Conservation (phyloP, 2,329 filamentous ascomycete genomes). For the Neopestalotiopsis sp. region DNA sequence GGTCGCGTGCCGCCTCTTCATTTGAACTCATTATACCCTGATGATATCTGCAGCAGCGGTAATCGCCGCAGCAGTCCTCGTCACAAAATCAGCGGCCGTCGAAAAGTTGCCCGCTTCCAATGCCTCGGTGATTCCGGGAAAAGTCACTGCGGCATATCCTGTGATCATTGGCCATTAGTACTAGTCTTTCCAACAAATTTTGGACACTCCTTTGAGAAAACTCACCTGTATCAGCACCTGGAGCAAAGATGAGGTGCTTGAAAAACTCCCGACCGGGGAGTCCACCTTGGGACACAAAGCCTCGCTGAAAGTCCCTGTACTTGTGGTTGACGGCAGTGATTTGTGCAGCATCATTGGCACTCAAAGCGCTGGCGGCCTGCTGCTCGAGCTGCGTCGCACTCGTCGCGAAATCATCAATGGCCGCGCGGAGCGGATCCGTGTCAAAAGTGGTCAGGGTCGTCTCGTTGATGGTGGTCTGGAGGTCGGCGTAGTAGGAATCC, state of each 20-base stretch:
- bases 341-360: constrained; percentile 33
- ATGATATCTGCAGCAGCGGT: constrained; percentile 31
- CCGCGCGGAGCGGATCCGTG: constrained; percentile 40
- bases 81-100: constrained; percentile 33
- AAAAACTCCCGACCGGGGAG: constrained; percentile 51
- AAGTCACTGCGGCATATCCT: constrained; percentile 38
- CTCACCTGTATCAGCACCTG: constrained; percentile 52
- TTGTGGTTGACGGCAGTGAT: constrained; percentile 49
- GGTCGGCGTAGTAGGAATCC: constrained; percentile 42
- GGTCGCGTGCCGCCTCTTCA: no score
- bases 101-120: constrained; percentile 30
- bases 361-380: constrained; percentile 36
- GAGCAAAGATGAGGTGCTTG: constrained; percentile 52
- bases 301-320: constrained; percentile 53
- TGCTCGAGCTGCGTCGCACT: constrained; percentile 38
- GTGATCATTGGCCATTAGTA: constrained; percentile 5
- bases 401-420: constrained; percentile 42
- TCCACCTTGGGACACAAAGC: constrained; percentile 53
- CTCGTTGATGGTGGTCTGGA: constrained; percentile 38
- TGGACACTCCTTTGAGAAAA: not conserved
- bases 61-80: constrained; percentile 34
- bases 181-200: not conserved
- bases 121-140: constrained; percentile 36
- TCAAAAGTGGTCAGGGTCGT: constrained; percentile 39
- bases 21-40: constrained; percentile 23